These are phyloP conservation scores for Sanghuangporus weigelae DNA, from an alignment of 1,284 basidiomycete genomes.

Conservation along the genomic window DNA sequence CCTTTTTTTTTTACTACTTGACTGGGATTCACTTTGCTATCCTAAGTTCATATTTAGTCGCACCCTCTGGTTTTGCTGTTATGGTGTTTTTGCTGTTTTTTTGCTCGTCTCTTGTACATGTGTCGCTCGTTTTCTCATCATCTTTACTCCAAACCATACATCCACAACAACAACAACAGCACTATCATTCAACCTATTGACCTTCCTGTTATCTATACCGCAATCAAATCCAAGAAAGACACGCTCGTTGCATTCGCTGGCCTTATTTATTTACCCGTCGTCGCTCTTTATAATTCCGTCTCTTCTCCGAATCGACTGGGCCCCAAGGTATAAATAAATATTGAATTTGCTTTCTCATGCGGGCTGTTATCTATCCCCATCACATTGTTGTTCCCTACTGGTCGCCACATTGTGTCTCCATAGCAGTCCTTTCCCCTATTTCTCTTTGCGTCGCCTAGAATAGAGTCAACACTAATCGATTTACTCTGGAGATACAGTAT, in stretches of 20 bases:
- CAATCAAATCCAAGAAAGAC: constrained; percentile 1
- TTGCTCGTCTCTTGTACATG: constrained; percentile 1
- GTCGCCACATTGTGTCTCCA: not conserved
- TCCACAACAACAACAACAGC: not conserved
- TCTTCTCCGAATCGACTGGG: not conserved
- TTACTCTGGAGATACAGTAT: not conserved
- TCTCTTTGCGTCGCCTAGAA: not conserved
- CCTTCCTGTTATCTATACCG: not conserved
- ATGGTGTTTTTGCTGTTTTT: not conserved
- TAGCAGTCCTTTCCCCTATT: not conserved
- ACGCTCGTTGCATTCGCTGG: not conserved
- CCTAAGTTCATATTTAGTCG: not conserved
- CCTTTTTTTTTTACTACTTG: not conserved
- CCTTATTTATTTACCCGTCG: not conserved
- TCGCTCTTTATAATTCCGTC: not conserved
- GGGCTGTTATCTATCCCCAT: not conserved
- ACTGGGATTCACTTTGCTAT: not conserved
- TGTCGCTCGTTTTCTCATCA: not conserved
- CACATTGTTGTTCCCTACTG: not conserved
- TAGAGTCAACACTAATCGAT: not conserved
- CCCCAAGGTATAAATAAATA: not conserved
- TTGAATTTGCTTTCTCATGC: not conserved
- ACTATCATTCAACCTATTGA: not conserved
- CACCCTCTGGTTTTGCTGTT: not conserved
- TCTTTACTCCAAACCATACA: not conserved